These are phyloP conservation scores for Kodamaea restingae DNA, from an alignment of 805 yeast species.

Conservation along the genomic window DNA sequence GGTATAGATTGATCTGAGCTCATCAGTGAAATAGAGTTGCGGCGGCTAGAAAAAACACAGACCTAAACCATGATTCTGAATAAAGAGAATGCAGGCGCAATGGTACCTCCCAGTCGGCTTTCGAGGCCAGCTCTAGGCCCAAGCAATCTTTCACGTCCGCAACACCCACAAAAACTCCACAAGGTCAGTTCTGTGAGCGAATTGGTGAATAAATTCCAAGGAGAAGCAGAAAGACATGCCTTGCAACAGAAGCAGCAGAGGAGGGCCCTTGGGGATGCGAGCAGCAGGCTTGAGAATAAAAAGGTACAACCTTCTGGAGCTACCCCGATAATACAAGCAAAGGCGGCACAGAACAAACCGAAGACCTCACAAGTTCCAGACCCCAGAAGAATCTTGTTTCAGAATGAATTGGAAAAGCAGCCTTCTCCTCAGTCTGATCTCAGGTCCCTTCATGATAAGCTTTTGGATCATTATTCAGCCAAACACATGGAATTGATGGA, in stretches of 20 bases:
- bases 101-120: neutral
- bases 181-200: conserved; percentile 8
- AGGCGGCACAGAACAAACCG: neutral
- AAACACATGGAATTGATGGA: conserved; percentile 54
- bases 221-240: conserved; percentile 1
- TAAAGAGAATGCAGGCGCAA: conserved; percentile 4
- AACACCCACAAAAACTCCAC: conserved; percentile 2
- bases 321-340: no score
- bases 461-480: conserved; percentile 35
- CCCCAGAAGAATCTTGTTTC: neutral
- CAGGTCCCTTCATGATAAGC: conserved; percentile 4
- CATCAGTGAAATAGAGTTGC: neutral
- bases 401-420: no score
- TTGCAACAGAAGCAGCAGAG: neutral
- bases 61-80: neutral
- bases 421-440: neutral
- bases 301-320: neutral
- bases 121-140: neutral
- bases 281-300: neutral
- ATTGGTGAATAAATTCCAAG: conserved; percentile 7
- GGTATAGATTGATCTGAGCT: neutral
- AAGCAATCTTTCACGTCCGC: conserved; percentile 1
- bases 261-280: neutral
- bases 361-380: neutral
- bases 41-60: neutral